Conservation (phyloP, 1,284 basidiomycete species). For the Austropuccinia psidii region DNA sequence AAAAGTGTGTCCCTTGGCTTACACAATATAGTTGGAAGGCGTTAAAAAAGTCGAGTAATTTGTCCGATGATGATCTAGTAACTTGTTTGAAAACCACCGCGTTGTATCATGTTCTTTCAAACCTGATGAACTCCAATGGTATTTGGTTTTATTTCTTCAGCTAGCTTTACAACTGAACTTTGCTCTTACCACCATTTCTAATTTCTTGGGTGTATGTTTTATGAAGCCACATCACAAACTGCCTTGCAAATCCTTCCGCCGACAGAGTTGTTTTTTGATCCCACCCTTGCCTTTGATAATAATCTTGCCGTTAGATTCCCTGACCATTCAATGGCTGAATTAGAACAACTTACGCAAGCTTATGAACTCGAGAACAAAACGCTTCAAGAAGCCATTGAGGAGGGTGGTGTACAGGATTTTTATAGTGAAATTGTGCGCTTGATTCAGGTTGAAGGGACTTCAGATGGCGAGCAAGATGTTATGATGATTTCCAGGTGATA, state of each 20-base stretch:
- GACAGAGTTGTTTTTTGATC: constrained; percentile 28
- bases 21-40: constrained; percentile 68
- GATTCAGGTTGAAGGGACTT: too few relatives aligned
- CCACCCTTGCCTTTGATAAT: constrained; percentile 4
- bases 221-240: too few relatives aligned
- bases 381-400: constrained; percentile 21
- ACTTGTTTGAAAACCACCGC: constrained; percentile 62
- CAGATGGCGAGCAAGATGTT: too few relatives aligned
- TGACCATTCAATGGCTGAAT: constrained; percentile 21
- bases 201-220: too few relatives aligned
- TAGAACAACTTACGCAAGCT: constrained; percentile 15
- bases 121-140: constrained; percentile 14
- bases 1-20: not conserved
- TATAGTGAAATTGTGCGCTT: constrained; percentile 28
- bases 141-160: not conserved
- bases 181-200: too few relatives aligned
- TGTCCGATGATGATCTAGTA: constrained; percentile 64
- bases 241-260: constrained; percentile 17
- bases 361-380: constrained; percentile 19
- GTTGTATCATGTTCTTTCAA: constrained; percentile 51
- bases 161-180: too few relatives aligned
- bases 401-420: constrained; percentile 23
- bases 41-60: constrained; percentile 60
- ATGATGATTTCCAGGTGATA: too few relatives aligned
- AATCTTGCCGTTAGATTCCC: constrained; percentile 26